Evolutionary conservation across 2,329 filamentous ascomycete species (phyloP).

Genomic region (Diplodia sapinea): DNA sequence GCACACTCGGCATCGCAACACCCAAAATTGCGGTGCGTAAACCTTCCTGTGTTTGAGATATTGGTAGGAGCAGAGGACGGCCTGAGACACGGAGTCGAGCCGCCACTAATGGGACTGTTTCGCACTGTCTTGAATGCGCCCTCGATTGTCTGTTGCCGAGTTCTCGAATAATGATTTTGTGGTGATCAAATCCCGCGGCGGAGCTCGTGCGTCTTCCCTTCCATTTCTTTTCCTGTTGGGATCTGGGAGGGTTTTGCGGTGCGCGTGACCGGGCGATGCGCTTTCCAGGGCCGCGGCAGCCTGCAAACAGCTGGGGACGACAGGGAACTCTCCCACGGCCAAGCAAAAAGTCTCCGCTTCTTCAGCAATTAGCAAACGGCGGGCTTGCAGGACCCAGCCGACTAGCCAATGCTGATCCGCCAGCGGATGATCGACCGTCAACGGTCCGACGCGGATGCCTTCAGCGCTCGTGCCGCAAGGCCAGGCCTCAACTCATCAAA

Average conservation of each 20-base stretch:
- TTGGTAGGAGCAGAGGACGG: constrained; percentile 21
- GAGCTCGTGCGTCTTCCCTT: constrained; percentile 27
- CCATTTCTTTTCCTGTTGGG: constrained; percentile 15
- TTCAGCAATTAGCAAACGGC: constrained; percentile 1
- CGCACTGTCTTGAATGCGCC: constrained; percentile 24
- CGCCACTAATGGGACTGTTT: not conserved
- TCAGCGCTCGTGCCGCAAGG: constrained; percentile 11
- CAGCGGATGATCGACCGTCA: constrained; percentile 29
- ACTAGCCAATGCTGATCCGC: constrained; percentile 27
- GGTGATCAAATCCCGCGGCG: constrained; percentile 22
- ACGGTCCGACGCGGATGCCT: constrained; percentile 29
- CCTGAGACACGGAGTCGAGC: constrained; percentile 24
- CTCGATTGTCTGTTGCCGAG: constrained; percentile 1
- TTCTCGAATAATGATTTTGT: constrained; percentile 16
- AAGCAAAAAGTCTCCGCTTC: not conserved
- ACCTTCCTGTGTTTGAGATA: constrained; percentile 15
- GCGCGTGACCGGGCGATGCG: constrained; percentile 4
- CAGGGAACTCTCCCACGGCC: not conserved
- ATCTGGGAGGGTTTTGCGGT: not conserved
- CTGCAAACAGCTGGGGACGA: not conserved
- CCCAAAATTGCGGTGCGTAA: constrained; percentile 25
- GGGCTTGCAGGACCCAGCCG: constrained; percentile 1
- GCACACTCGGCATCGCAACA: constrained; percentile 18
- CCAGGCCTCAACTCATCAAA: constrained; percentile 24
- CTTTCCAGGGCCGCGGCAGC: not conserved